Evolutionary conservation across 768 basidiomycete genomes (phyloP), one percentile per base, ranked within the genome.

Genomic region (Cubamyces sp.): DNA sequence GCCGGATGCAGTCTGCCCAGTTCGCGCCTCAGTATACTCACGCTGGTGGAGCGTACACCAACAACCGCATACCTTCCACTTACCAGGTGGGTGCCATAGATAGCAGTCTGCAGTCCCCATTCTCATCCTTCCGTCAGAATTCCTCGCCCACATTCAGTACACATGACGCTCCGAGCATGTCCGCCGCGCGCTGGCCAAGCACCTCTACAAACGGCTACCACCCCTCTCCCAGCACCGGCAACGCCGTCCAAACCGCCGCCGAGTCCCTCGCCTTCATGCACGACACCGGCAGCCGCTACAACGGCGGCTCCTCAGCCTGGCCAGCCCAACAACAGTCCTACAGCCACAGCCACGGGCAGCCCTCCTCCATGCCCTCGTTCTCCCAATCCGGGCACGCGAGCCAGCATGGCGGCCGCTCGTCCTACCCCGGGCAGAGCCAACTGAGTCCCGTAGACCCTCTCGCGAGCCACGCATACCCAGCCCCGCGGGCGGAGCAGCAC

Each of bases 181-280:
- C 63, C 6, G 59, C 54, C n/a, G 54, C 63, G 1, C 63, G 63
- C 19, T 64, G 63, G 63, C 49, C 39, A 18, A 16, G 18, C 37
- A 37, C 63, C n/a, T 37, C 58, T 14, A 39, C 54, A 18, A 65
- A 55, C 42, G 64, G 64, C 12, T 61, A 64, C 19, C 57, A 60
- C 39, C 39, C 64, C 12, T 30, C 48, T 18, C 48, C 23, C 0
- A 5, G 53, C 7, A 12, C 50, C 21, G 57, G 51, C 19, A 62
- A 54, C 37, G 55, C 64, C 6, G 54, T 60, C 15, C 61, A 59
- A 15, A 37, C 62, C 4, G 66, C 63, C 15, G 66, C 66, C 1
- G 63, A 67, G 57, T 67, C 66, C 2, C 64, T 67, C 16, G 61
- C 66, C 0, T 64, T 51, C 40, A 54, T 65, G 62, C 64, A 66